Base-by-base conservation (phyloP, 73 alveolate genomes). In the Diophrys appendiculata region DNA sequence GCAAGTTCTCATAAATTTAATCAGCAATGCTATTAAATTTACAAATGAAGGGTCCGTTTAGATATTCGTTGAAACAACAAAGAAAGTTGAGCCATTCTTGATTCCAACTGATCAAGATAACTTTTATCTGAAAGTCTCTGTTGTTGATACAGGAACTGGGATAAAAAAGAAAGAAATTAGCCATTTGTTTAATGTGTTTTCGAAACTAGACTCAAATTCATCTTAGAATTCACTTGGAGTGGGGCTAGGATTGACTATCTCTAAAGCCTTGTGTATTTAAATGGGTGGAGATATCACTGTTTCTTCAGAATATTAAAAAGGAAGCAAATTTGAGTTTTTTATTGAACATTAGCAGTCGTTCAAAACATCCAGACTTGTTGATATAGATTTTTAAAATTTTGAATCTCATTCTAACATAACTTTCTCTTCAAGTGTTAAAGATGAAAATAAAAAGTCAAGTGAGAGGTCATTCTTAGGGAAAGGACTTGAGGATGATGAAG, bases 301-400 rank as follows among this genome's bases (percentile, higher is more conserved):
- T 34, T 18, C 27, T 2, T 77, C 87, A 29, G 53, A 55, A 32
- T 1, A 32, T n/a, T 55, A 54, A 11, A 65, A n/a, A 34, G 87
- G 87, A 26, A 56, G 78, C 60, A 68, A 56, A 27, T 77, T 77
- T 34, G 18, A 60, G 11, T 60, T 60, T 31, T 60, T 11, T 31
- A 60, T 60, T 23, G 25, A 60, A 60, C 11, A 60, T n/a, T n/a
- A n/a, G n/a, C n/a, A n/a, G n/a, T n/a, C n/a, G n/a, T n/a, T n/a
- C n/a, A n/a, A n/a, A n/a, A n/a, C n/a, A n/a, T n/a, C n/a, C n/a
- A n/a, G n/a, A n/a, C n/a, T n/a, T n/a, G n/a, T n/a, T n/a, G n/a
- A n/a, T n/a, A n/a, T n/a, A n/a, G n/a, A n/a, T n/a, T n/a, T n/a
- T n/a, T n/a, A n/a, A n/a, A n/a, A n/a, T n/a, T n/a, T n/a, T n/a